These are phyloP conservation scores for Ramularia endophylla DNA, from an alignment of 2,329 filamentous ascomycete species.

Conservation along the genomic window DNA sequence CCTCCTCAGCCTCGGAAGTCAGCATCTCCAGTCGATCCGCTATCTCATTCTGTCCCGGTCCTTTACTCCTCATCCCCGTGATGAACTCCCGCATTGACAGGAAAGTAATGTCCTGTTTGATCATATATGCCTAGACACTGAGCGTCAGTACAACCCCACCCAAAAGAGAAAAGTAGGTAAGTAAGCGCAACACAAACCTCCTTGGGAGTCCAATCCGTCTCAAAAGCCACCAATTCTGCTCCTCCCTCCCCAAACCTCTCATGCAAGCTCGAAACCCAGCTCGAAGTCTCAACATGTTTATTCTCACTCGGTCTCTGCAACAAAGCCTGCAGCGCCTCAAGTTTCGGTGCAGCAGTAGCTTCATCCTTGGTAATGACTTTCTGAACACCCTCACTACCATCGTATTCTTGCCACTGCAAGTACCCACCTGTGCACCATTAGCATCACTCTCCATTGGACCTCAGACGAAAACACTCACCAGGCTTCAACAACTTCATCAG, in stretches of 20 bases:
- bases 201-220: constrained; percentile 10
- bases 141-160: no score
- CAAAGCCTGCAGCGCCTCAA: background rate
- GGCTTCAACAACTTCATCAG: constrained; percentile 18
- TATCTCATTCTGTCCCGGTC: background rate
- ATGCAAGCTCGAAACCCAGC: constrained; percentile 11
- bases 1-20: background rate
- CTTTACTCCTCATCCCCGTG: constrained; percentile 11
- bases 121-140: background rate
- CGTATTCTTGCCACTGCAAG: constrained; percentile 22
- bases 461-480: constrained; percentile 1
- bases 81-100: constrained; percentile 13
- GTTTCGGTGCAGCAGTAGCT: background rate
- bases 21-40: background rate
- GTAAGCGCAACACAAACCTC: no score
- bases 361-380: background rate
- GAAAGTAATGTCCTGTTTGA: constrained; percentile 18
- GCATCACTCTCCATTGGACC: no score
- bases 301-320: background rate
- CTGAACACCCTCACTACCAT: background rate
- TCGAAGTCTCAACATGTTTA: background rate
- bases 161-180: no score
- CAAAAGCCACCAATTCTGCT: constrained; percentile 9
- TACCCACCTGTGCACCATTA: constrained; percentile 6
- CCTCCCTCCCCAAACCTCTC: constrained; percentile 5